These are phyloP conservation scores for Skeletonema costatum DNA, from an alignment of 108 stramenopile species.

Conservation along the genomic window DNA sequence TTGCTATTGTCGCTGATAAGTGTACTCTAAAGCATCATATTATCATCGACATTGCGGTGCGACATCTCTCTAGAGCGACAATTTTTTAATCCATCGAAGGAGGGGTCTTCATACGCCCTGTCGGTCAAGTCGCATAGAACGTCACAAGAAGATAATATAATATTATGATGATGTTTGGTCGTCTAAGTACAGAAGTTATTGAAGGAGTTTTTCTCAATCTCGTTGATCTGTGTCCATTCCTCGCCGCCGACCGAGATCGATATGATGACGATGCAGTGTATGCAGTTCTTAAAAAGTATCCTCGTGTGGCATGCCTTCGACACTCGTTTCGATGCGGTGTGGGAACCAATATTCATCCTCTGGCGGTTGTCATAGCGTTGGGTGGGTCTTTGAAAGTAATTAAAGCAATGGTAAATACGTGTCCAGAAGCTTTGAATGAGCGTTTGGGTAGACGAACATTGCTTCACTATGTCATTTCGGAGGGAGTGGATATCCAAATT, in stretches of 20 bases:
- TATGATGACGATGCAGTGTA: constrained; percentile 32
- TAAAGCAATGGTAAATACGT: constrained; percentile 17
- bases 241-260: constrained; percentile 21
- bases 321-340: constrained; percentile 33
- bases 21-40: too few species aligned
- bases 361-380: constrained; percentile 33
- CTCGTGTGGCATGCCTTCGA: constrained; percentile 15
- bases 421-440: constrained; percentile 28
- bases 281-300: constrained; percentile 13
- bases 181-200: too few species aligned
- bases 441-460: constrained; percentile 19
- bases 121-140: too few species aligned
- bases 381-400: constrained; percentile 35
- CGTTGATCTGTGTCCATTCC: constrained; percentile 42
- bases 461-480: constrained; percentile 32
- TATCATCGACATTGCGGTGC: too few species aligned
- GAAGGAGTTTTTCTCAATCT: constrained; percentile 10
- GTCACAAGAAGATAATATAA: too few species aligned
- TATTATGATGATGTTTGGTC: too few species aligned
- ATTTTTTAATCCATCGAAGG: too few species aligned
- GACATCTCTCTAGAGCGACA: too few species aligned
- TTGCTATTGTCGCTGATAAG: too few species aligned
- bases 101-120: too few species aligned
- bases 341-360: constrained; percentile 24
- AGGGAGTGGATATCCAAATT: constrained; percentile 26